phyloP scores from a whole-genome alignment of 2,329 filamentous ascomycete species.

The Colletotrichum trifolii region DNA sequence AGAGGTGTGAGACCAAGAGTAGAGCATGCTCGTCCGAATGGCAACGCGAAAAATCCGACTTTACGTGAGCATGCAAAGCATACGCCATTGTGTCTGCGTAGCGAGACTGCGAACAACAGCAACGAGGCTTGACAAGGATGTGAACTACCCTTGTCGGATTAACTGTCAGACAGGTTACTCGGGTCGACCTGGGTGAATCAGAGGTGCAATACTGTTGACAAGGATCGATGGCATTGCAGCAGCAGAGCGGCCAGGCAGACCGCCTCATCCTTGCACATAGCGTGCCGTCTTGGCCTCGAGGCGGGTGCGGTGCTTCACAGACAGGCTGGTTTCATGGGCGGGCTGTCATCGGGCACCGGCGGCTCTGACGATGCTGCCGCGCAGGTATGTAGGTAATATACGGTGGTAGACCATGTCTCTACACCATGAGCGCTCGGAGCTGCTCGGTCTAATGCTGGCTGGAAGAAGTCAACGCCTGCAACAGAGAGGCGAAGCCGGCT shows the following conservation, averaged over 20 bases:
- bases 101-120: constrained; percentile 20
- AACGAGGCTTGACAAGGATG: constrained; percentile 26
- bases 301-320: constrained; percentile 4
- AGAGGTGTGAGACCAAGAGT: constrained; percentile 20
- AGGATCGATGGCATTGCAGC: constrained; percentile 15
- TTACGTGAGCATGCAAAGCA: not conserved
- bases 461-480: constrained; percentile 1
- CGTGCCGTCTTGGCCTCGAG: constrained; percentile 20
- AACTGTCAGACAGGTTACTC: constrained; percentile 24
- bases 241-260: constrained; percentile 20
- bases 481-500: constrained; percentile 3
- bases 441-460: constrained; percentile 8
- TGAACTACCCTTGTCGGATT: constrained; percentile 20
- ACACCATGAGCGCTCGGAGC: constrained; percentile 9
- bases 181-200: constrained; percentile 20
- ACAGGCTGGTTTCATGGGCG: not conserved
- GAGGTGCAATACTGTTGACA: constrained; percentile 3
- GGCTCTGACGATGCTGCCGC: constrained; percentile 20
- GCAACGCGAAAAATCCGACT: not conserved
- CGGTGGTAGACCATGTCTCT: not conserved
- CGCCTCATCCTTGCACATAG: constrained; percentile 14
- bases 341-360: constrained; percentile 9
- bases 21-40: constrained; percentile 13
- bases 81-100: constrained; percentile 21
- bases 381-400: constrained; percentile 15